phyloP scores from a whole-genome alignment of 108 stramenopile species.

The Skeletonema potamos region DNA sequence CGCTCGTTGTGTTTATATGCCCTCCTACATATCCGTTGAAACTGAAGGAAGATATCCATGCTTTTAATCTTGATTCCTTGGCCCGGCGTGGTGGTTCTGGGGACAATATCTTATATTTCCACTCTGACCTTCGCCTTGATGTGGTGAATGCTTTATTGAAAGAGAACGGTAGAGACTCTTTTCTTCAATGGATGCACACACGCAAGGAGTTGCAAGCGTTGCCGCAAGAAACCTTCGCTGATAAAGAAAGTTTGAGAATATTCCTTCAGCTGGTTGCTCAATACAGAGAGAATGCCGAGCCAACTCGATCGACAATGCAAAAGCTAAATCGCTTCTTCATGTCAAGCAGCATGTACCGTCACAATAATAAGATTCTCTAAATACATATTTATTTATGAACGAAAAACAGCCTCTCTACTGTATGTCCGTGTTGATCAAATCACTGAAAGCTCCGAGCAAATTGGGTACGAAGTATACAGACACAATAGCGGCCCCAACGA shows the following conservation, averaged over 20 bases:
- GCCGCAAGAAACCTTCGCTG: conserved; percentile 28
- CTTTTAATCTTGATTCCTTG: not conserved
- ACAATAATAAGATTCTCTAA: not conserved
- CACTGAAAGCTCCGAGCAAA: not conserved
- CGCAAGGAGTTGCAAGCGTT: not conserved
- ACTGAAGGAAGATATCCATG: not conserved
- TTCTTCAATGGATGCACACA: conserved; percentile 51
- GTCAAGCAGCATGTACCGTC: conserved; percentile 3
- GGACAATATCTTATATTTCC: conserved; percentile 7
- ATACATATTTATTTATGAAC: not conserved
- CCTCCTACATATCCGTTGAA: conserved; percentile 25
- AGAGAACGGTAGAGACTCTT: conserved; percentile 38
- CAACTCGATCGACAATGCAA: conserved; percentile 73
- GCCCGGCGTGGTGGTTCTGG: not conserved
- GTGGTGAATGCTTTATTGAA: conserved; percentile 22
- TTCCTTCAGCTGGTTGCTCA: conserved; percentile 60
- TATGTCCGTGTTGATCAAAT: not conserved
- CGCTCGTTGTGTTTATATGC: conserved; percentile 44
- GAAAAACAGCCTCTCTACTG: not conserved
- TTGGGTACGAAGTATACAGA: not conserved
- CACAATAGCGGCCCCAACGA: conserved; percentile 38
- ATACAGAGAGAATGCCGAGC: conserved; percentile 63
- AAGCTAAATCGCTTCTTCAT: conserved; percentile 80
- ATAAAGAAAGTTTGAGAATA: conserved; percentile 61
- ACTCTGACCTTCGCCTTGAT: conserved; percentile 33